phyloP scores from a whole-genome alignment of 176 grass and related monocot species.

The Ampelocalamus luodianensis region DNA sequence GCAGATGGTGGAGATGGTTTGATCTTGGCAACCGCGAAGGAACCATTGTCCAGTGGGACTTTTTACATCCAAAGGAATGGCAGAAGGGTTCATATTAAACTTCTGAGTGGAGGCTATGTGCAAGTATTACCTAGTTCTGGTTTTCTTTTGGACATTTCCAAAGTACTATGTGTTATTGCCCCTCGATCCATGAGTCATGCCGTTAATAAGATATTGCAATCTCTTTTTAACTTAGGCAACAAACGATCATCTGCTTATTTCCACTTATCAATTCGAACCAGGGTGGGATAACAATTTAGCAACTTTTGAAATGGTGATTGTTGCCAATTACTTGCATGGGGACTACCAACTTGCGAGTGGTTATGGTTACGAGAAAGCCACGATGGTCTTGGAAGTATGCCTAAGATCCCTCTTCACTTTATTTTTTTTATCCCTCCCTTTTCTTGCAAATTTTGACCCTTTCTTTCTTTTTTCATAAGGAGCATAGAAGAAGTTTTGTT shows the following conservation, averaged over 20 bases:
- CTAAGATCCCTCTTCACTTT: background rate
- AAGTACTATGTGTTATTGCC: background rate
- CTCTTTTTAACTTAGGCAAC: conserved; percentile 65
- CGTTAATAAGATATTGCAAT: conserved; percentile 40
- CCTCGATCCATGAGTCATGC: conserved; percentile 9
- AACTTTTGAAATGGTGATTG: conserved; percentile 75
- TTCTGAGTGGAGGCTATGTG: conserved; percentile 65
- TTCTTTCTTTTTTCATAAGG: conserved; percentile 46
- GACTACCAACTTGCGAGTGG: conserved; percentile 90
- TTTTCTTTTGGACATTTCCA: conserved; percentile 9
- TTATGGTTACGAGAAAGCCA: conserved; percentile 56
- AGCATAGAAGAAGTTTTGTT: conserved; percentile 69
- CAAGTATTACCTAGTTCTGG: conserved; percentile 41
- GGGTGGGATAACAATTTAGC: conserved; percentile 72
- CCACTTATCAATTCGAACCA: conserved; percentile 74
- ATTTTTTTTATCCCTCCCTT: background rate
- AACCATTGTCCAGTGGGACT: conserved; percentile 54
- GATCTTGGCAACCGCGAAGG: conserved; percentile 52
- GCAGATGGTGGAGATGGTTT: conserved; percentile 45
- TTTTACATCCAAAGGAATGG: conserved; percentile 71
- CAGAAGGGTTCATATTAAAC: conserved; percentile 71
- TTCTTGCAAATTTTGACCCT: conserved; percentile 28
- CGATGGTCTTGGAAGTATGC: conserved; percentile 68
- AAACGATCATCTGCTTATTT: conserved; percentile 59
- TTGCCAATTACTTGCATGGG: conserved; percentile 72